Base-by-base conservation (phyloP, 495 filamentous ascomycete genomes). In the Podospora fimiseda region DNA sequence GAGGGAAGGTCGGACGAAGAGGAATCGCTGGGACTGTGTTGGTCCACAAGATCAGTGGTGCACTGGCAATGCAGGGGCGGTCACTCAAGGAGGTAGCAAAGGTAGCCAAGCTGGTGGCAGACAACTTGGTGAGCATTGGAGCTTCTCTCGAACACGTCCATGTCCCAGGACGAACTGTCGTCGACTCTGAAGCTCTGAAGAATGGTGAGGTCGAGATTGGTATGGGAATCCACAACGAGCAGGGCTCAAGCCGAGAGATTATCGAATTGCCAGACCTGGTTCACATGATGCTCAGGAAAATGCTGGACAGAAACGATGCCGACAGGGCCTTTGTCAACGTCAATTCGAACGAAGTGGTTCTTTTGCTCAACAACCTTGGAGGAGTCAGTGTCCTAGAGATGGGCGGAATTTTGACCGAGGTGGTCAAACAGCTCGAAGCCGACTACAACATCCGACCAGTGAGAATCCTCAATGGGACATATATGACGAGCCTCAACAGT, bases 171-270 rank as follows among this genome's bases (percentile, higher is more conserved):
- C 78, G 89, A 60, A 77, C 67, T 2, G 57, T 50, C 68, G 9
- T 61, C 70, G 16, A 70, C 20, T 64, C 71, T 11, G 86, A 83
- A 40, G 70, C 70, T 3, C 70, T 95, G 52, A 74, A 71, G 24
- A 64, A 74, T 0, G 84, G 82, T 39, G 86, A 97, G 72, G 83
- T 95, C 18, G 93, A 98, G 73, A 77, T 98, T 59, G 93, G 93
- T 15, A 98, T 97, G 93, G 93, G 93, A 9, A 96, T 97, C 66
- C 93, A 98, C 68, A 98, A 98, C 64, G 93, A 98, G 70, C 81
- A 88, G 1, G 93, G 93, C 1, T 91, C 83, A 13, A 87, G 84
- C 60, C 78, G 86, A 42, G 86, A 83, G 54, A 70, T 68, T 18
- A 75, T 83, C 3, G 76, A 82, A 55, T 72, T 97, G 18, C 76